Evolutionary conservation across 768 basidiomycete genomes (phyloP), one percentile per base, ranked within the genome.

Genomic region (Asterophora parasitica): DNA sequence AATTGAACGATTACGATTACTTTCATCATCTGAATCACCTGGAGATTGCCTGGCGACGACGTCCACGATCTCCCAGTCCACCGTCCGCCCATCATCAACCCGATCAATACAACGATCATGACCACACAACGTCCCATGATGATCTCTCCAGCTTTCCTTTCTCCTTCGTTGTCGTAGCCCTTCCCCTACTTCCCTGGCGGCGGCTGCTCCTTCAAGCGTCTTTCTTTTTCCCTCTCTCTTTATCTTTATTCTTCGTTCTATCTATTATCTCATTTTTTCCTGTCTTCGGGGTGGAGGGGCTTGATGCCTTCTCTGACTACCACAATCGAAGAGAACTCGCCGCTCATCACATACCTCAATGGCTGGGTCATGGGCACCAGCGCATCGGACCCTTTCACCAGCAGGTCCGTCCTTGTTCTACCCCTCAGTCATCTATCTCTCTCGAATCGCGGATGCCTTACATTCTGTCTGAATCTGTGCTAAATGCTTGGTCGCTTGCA

Each of bases 251-350:
- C 19, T 44, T 16, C 23, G 19, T 15, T 43, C 9, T 12, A 23
- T 23, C n/a, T n/a, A n/a, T n/a, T n/a, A n/a, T 31, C 30, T 31
- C 33, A 12, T 44, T 16, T 43, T 33, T 36, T 30, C 12, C 26
- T 32, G 6, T 23, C 30, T 44, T 49, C n/a, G 20, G 15, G 6
- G 23, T 23, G 3, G 23, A 23, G 23, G 23, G 23, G 23, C 23
- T 23, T 10, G 16, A 55, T 58, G 53, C 51, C 53, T 28, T 48
- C 51, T 10, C 32, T 54, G 27, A 42, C 31, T 4, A 49, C 44
- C 12, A 53, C 46, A 4, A 51, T 58, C 15, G 51, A 58, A 27
- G 56, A 58, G 31, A 52, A 52, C 36, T 58, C 53, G 8, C 51
- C 53, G 9, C 46, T 58, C 10, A 55, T 58, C n/a, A 42, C 37